These are phyloP conservation scores for Kondoa malvinella DNA, from an alignment of 768 basidiomycete species.

Conservation along the genomic window DNA sequence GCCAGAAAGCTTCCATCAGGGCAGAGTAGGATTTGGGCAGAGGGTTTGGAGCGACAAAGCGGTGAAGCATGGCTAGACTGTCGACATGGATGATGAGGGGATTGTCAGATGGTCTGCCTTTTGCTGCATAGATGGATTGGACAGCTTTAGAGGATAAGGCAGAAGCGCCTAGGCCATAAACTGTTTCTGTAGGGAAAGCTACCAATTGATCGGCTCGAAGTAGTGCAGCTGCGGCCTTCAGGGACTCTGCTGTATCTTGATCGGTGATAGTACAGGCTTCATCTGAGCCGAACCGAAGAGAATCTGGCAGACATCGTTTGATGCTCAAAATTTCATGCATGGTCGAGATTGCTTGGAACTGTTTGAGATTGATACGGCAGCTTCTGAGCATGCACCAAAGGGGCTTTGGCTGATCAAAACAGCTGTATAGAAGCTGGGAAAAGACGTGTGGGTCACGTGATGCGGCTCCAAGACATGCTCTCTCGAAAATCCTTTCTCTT, in stretches of 20 bases:
- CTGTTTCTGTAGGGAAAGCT: slow-evolving; percentile 92
- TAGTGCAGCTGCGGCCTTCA: slow-evolving; percentile 9
- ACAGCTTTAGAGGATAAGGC: slow-evolving; percentile 46
- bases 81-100: slow-evolving; percentile 95
- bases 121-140: slow-evolving; percentile 61
- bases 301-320: neutral
- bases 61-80: slow-evolving; percentile 58
- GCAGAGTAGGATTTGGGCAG: slow-evolving; percentile 39
- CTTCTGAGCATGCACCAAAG: neutral
- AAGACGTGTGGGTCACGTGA: too few relatives aligned
- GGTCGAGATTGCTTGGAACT: neutral
- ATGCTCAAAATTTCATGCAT: neutral
- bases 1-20: slow-evolving; percentile 79
- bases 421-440: too few relatives aligned
- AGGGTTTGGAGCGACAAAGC: slow-evolving; percentile 55
- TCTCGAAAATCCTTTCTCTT: too few relatives aligned
- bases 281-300: neutral
- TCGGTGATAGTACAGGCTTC: slow-evolving; percentile 7
- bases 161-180: slow-evolving; percentile 87
- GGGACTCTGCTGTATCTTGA: neutral
- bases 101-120: slow-evolving; percentile 86
- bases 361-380: neutral
- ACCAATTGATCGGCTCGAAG: slow-evolving; percentile 34
- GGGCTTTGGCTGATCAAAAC: too few relatives aligned
- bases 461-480: too few relatives aligned